Conservation (phyloP, 768 basidiomycete species). For the Mycena indigotica region DNA sequence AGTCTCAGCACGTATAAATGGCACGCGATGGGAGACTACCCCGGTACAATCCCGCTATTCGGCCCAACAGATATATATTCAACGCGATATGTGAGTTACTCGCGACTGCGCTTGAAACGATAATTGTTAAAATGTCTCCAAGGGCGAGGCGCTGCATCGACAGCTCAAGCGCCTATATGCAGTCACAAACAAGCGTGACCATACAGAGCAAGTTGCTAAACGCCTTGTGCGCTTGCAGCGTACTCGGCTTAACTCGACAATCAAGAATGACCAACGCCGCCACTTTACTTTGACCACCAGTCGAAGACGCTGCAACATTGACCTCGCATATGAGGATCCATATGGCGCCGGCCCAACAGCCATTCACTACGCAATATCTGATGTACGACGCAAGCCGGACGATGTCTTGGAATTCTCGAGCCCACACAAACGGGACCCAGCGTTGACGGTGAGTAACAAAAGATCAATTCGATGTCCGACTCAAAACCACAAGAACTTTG, state of each 20-base stretch:
- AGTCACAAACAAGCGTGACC: not conserved
- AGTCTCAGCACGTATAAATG: constrained; percentile 33
- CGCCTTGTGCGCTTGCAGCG: not conserved
- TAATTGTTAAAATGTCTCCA: not conserved
- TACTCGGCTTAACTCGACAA: not conserved
- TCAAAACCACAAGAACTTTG: constrained; percentile 28
- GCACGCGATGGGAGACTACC: constrained; percentile 30
- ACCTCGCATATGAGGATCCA: not conserved
- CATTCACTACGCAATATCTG: constrained; percentile 24
- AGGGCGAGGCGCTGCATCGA: not conserved
- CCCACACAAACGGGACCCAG: constrained; percentile 16
- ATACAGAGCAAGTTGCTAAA: not conserved
- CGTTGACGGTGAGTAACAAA: constrained; percentile 27
- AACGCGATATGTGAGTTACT: constrained; percentile 20
- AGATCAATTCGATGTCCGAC: too few relatives aligned
- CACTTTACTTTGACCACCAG: too few relatives aligned
- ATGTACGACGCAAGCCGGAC: constrained; percentile 18
- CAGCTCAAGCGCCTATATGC: not conserved
- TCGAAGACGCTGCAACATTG: not conserved
- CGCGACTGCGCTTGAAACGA: too few relatives aligned
- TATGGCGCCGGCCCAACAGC: constrained; percentile 2
- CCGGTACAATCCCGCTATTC: constrained; percentile 19
- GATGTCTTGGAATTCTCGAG: constrained; percentile 18
- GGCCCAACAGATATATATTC: constrained; percentile 31
- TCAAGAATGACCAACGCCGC: too few relatives aligned